phyloP scores from a whole-genome alignment of 306 rosid genomes.

The Malus domestica region DNA sequence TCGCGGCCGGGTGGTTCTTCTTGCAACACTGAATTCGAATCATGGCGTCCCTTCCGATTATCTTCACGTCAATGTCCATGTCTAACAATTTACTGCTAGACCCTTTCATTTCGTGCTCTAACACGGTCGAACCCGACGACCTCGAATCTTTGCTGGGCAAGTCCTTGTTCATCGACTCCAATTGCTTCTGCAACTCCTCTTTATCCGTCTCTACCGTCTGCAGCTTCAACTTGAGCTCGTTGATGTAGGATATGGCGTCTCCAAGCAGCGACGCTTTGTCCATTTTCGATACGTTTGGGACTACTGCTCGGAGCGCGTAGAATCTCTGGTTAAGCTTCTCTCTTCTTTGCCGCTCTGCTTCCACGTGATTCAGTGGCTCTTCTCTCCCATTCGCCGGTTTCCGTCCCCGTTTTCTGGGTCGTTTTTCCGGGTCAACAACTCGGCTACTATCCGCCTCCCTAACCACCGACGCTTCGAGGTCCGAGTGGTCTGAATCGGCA shows the following conservation, averaged over 20 bases:
- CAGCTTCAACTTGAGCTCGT: conserved; percentile 70
- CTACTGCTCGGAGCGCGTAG: conserved; percentile 90
- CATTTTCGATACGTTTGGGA: conserved; percentile 93
- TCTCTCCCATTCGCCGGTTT: conserved; percentile 96
- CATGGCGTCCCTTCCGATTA: conserved; percentile 93
- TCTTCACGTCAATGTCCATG: conserved; percentile 80
- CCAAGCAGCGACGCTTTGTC: conserved; percentile 94
- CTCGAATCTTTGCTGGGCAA: conserved; percentile 19
- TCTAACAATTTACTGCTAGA: conserved; percentile 30
- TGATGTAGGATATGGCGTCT: conserved; percentile 78
- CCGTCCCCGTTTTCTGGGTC: conserved; percentile 86
- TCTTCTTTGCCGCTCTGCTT: conserved; percentile 86
- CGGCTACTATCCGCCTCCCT: conserved; percentile 62
- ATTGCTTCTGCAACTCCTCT: conserved; percentile 55
- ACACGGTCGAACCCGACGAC: conserved; percentile 14
- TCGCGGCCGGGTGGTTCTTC: conserved; percentile 90
- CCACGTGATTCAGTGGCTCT: conserved; percentile 90
- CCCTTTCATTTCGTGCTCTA: conserved; percentile 26
- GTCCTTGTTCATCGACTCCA: conserved; percentile 54
- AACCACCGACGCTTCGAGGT: conserved; percentile 84
- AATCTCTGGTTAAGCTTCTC: conserved; percentile 92
- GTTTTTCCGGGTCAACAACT: conserved; percentile 71
- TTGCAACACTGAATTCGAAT: conserved; percentile 72
- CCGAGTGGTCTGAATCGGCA: conserved; percentile 77
- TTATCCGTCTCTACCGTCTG: conserved; percentile 47